Percentiles rank a stretch among this genome's conserved stretches.
These are phyloP conservation scores for Penicillium fuscoglaucum DNA, from an alignment of 2,329 filamentous ascomycete genomes.

Conservation along the genomic window DNA sequence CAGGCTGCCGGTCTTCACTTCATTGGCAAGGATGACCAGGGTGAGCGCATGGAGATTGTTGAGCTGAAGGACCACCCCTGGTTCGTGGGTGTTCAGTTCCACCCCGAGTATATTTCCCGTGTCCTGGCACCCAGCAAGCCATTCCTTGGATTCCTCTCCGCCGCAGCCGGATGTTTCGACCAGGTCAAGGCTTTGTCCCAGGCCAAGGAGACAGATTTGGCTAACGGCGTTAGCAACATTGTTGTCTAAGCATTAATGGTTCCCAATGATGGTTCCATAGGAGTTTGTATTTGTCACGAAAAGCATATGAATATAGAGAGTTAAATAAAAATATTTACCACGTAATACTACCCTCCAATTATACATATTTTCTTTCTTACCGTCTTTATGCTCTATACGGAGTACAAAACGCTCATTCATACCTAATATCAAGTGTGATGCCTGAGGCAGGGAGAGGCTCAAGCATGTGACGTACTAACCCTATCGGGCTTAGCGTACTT, in stretches of 20 bases:
- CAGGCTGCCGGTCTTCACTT: slow-evolving; percentile 70
- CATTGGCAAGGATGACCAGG: slow-evolving; percentile 75
- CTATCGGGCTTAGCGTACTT: slow-evolving; percentile 11
- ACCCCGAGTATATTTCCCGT: slow-evolving; percentile 78
- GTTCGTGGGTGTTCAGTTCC: slow-evolving; percentile 83
- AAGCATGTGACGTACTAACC: slow-evolving; percentile 21
- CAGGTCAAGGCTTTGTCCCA: slow-evolving; percentile 10
- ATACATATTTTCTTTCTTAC: not conserved
- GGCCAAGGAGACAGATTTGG: slow-evolving; percentile 15
- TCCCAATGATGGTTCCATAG: slow-evolving; percentile 1
- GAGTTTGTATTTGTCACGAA: slow-evolving; percentile 16
- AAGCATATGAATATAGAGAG: slow-evolving; percentile 20
- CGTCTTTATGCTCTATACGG: not conserved
- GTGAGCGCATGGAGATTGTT: slow-evolving; percentile 77
- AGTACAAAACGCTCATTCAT: not conserved
- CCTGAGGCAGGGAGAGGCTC: slow-evolving; percentile 8
- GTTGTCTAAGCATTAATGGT: slow-evolving; percentile 17
- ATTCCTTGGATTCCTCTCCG: slow-evolving; percentile 82
- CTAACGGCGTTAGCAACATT: slow-evolving; percentile 17
- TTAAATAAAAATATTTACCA: slow-evolving; percentile 7
- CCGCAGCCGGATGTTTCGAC: slow-evolving; percentile 61
- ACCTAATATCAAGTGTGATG: not conserved
- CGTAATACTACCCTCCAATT: not conserved
- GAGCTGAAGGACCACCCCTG: slow-evolving; percentile 81
- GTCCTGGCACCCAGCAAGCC: slow-evolving; percentile 73